These are phyloP conservation scores for Tinospora cordifolia DNA, from an alignment of 164 flowering plant species.

Conservation along the genomic window DNA sequence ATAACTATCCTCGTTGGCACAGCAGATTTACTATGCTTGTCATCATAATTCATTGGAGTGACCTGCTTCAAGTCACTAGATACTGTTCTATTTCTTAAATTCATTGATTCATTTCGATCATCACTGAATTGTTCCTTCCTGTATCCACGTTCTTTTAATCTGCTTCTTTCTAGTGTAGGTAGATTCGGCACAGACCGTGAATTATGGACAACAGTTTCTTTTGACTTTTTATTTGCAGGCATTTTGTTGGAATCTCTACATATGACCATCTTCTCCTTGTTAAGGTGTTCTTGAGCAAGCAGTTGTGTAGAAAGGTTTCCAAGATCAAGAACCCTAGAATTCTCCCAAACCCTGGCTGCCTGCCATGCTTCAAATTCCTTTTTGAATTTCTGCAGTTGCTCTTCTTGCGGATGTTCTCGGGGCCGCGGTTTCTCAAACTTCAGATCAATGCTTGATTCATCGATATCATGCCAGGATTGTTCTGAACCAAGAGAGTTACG, in stretches of 20 bases:
- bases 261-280: constrained; percentile 39
- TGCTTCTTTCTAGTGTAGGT: constrained; percentile 18
- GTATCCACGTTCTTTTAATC: constrained; percentile 20
- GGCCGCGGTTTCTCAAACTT: constrained; percentile 37
- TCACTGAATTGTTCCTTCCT: constrained; percentile 19
- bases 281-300: constrained; percentile 50
- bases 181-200: constrained; percentile 12
- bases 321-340: constrained; percentile 45
- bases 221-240: constrained; percentile 19
- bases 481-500: constrained; percentile 29
- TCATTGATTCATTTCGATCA: constrained; percentile 21
- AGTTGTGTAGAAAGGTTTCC: constrained; percentile 29
- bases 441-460: constrained; percentile 17
- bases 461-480: constrained; percentile 25
- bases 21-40: constrained; percentile 23
- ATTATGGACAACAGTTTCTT: constrained; percentile 16
- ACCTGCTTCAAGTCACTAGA: constrained; percentile 30
- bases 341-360: constrained; percentile 62
- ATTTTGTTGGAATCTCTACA: constrained; percentile 26
- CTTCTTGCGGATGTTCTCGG: constrained; percentile 93
- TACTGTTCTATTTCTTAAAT: constrained; percentile 24
- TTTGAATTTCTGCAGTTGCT: constrained; percentile 89
- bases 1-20: constrained; percentile 71
- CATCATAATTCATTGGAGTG: constrained; percentile 12
- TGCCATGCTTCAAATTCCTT: constrained; percentile 97